phyloP scores from a whole-genome alignment of 169 alveolate species.

The Plasmodium gonderi region DNA sequence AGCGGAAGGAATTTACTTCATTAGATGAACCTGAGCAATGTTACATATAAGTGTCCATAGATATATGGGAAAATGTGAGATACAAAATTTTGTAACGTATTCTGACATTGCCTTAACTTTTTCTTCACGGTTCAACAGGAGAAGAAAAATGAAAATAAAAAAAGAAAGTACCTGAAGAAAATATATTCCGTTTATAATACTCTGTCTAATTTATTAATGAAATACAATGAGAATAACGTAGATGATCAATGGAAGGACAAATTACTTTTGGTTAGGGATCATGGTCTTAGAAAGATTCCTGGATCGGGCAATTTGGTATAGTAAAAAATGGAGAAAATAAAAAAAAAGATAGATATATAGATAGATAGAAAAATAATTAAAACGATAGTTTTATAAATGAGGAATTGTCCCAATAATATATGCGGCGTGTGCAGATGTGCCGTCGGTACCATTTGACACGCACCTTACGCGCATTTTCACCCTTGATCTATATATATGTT shows the following conservation, averaged over 20 bases:
- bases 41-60: background rate
- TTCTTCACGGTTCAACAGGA: slow-evolving; percentile 14
- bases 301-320: background rate
- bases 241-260: background rate
- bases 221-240: background rate
- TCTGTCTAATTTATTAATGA: slow-evolving; percentile 12
- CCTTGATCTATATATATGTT: background rate
- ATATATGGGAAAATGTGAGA: background rate
- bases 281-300: background rate
- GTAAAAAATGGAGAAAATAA: background rate
- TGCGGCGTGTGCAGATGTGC: too few species aligned
- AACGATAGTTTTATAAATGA: background rate
- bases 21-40: background rate
- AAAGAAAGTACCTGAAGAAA: slow-evolving; percentile 21
- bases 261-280: background rate
- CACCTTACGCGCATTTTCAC: too few species aligned
- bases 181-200: slow-evolving; percentile 16
- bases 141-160: background rate
- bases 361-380: background rate
- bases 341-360: background rate
- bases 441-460: too few species aligned
- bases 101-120: background rate
- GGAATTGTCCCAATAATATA: background rate
- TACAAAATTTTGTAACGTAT: background rate
- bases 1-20: too few species aligned